Evolutionary conservation across 306 rosid genomes (phyloP).

Genomic region (Inga laurina): DNA sequence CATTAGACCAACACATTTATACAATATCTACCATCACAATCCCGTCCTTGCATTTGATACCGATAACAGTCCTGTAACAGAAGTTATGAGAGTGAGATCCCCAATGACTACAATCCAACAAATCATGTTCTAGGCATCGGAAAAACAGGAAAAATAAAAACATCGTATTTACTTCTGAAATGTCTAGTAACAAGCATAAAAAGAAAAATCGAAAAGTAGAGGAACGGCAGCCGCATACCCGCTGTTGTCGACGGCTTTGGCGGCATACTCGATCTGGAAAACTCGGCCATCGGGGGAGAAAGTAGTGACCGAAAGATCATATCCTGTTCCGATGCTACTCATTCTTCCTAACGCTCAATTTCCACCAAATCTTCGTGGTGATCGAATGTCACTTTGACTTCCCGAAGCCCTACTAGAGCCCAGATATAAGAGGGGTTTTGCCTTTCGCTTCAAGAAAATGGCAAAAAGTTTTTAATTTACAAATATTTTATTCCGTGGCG

Average conservation of each 20-base stretch:
- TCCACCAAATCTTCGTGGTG: constrained; percentile 19
- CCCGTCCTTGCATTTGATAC: constrained; percentile 96
- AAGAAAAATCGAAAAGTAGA: background rate
- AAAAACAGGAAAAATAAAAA: background rate
- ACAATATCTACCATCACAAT: constrained; percentile 67
- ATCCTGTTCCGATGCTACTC: constrained; percentile 99
- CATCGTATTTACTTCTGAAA: background rate
- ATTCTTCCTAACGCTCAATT: constrained; percentile 22
- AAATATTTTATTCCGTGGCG: too few species aligned
- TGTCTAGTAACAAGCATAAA: background rate
- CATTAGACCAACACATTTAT: background rate
- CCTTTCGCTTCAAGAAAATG: constrained; percentile 2
- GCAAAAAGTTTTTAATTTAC: background rate
- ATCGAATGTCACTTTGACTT: background rate
- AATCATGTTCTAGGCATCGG: background rate
- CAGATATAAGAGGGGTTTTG: background rate
- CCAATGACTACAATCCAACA: background rate
- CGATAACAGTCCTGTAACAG: constrained; percentile 88
- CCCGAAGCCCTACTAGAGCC: background rate
- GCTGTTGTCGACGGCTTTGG: constrained; percentile 98
- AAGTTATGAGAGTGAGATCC: constrained; percentile 29
- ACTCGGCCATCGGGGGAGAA: constrained; percentile 98
- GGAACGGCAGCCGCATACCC: constrained; percentile 48
- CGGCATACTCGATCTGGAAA: constrained; percentile 97
- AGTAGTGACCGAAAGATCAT: constrained; percentile 97